Evolutionary conservation across 495 filamentous ascomycete species (phyloP).

Genomic region (Poronia punctata): DNA sequence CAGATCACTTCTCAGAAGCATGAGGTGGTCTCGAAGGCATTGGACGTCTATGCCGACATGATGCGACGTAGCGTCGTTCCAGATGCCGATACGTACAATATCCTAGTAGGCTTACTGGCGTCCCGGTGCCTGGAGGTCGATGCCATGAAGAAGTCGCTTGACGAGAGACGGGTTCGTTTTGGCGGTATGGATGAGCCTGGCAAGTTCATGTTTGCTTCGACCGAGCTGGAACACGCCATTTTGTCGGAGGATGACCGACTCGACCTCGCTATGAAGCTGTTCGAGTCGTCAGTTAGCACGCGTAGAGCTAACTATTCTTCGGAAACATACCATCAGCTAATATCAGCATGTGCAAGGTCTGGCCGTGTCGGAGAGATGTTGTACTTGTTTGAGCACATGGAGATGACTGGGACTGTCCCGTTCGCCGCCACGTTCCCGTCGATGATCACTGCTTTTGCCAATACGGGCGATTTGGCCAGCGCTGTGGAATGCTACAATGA

Average conservation of each 20-base stretch:
- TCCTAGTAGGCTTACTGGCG: constrained; percentile 73
- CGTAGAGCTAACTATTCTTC: constrained; percentile 51
- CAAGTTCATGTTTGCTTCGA: constrained; percentile 85
- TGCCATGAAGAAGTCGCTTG: constrained; percentile 59
- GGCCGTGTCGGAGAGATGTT: constrained; percentile 81
- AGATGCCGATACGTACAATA: constrained; percentile 78
- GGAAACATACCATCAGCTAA: constrained; percentile 72
- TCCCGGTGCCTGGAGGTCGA: constrained; percentile 67
- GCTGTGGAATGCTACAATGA: constrained; percentile 95
- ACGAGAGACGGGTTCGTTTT: constrained; percentile 69
- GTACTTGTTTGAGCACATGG: constrained; percentile 83
- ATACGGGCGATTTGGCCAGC: constrained; percentile 68
- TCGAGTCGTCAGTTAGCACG: constrained; percentile 60
- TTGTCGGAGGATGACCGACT: constrained; percentile 81
- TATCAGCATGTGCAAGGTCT: constrained; percentile 75
- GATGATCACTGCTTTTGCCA: constrained; percentile 89
- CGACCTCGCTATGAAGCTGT: constrained; percentile 73
- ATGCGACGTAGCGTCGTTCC: constrained; percentile 75
- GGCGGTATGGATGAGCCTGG: constrained; percentile 80
- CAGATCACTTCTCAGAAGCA: constrained; percentile 62
- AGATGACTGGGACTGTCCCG: constrained; percentile 61
- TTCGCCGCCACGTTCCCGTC: constrained; percentile 74
- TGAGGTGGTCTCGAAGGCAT: constrained; percentile 77
- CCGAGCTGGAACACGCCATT: constrained; percentile 74
- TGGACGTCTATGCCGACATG: constrained; percentile 96